Percentiles rank a stretch among this genome's conserved stretches.
Evolutionary conservation across 768 basidiomycete genomes (phyloP).

Genomic region (Termitomyces sp.): DNA sequence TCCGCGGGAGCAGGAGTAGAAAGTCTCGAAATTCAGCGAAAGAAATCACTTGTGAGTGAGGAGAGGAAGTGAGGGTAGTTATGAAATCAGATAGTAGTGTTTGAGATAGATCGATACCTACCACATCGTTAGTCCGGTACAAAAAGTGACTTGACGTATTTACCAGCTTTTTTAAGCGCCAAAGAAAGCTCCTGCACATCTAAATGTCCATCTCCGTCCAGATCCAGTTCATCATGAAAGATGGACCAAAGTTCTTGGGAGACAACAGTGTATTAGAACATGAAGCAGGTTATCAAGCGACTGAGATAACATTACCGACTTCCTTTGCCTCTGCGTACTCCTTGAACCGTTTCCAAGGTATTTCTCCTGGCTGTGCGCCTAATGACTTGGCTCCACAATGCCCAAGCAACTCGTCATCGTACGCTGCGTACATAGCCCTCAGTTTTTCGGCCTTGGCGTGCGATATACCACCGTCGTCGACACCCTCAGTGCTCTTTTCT

Average conservation of each 20-base stretch:
- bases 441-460: constrained; percentile 60
- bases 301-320: constrained; percentile 48
- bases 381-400: constrained; percentile 41
- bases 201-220: constrained; percentile 81
- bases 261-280: constrained; percentile 7
- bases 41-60: constrained; percentile 60
- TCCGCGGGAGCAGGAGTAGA: constrained; percentile 79
- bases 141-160: constrained; percentile 8
- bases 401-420: constrained; percentile 70
- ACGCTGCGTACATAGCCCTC: constrained; percentile 69
- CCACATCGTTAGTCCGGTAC: constrained; percentile 8
- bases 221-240: constrained; percentile 86
- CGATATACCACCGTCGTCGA: constrained; percentile 29
- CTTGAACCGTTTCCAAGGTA: constrained; percentile 70
- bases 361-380: constrained; percentile 34
- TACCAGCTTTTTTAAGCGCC: constrained; percentile 66
- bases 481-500: constrained; percentile 6
- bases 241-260: constrained; percentile 79
- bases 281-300: constrained; percentile 6
- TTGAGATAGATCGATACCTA: constrained; percentile 70
- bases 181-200: constrained; percentile 44
- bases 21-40: constrained; percentile 90
- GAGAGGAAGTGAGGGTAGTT: constrained; percentile 65
- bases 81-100: constrained; percentile 79
- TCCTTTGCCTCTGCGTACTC: constrained; percentile 78